Evolutionary conservation across 768 basidiomycete species (phyloP).

Genomic region (Hydnomerulius pinastri): DNA sequence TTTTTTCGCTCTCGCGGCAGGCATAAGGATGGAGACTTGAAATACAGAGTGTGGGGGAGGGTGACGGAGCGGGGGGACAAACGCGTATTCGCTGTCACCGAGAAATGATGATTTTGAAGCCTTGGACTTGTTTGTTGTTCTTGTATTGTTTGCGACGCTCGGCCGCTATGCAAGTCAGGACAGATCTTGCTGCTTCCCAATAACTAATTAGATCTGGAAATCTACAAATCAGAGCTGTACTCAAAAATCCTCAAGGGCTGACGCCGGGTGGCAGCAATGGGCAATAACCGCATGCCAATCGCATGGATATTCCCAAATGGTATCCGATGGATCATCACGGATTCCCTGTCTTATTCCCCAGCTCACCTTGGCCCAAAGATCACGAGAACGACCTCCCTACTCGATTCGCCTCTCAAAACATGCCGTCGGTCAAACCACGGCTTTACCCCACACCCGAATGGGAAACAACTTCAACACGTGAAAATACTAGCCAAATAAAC

Average conservation of each 20-base stretch:
- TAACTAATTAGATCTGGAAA: neutral
- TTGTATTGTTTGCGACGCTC: constrained; percentile 9
- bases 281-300: neutral
- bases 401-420: no score
- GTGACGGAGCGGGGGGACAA: constrained; percentile 21
- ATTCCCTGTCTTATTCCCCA: no score
- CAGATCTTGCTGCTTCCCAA: neutral
- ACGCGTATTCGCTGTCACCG: no score
- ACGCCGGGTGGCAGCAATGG: no score
- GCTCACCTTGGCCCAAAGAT: no score
- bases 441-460: constrained; percentile 2
- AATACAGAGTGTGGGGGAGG: constrained; percentile 26
- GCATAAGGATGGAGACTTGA: constrained; percentile 46
- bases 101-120: constrained; percentile 15
- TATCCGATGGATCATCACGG: no score
- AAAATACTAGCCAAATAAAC: neutral
- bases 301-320: neutral
- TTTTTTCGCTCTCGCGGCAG: constrained; percentile 68
- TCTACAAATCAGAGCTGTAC: no score
- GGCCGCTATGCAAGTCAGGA: constrained; percentile 3
- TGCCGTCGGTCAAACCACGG: neutral
- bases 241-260: neutral
- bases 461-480: neutral
- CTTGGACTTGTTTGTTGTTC: constrained; percentile 15
- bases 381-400: neutral